Conservation (phyloP, 1,284 basidiomycete species). For the Macrocybe sp. region DNA sequence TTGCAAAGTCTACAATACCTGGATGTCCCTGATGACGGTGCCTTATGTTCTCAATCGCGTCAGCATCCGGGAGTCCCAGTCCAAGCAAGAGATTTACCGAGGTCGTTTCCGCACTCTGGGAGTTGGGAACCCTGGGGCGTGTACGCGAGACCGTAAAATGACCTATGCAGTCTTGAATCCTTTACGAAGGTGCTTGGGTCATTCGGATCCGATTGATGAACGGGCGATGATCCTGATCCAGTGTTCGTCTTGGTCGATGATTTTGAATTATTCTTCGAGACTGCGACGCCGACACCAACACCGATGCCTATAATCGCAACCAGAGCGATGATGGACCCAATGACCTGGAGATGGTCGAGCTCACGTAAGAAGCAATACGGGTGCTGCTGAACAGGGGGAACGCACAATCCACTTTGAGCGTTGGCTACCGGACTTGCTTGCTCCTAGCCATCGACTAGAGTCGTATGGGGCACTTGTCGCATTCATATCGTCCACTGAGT, state of each 20-base stretch:
- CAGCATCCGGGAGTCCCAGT: not conserved
- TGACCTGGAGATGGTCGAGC: constrained; percentile 31
- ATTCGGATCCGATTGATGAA: constrained; percentile 29
- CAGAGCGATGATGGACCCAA: constrained; percentile 39
- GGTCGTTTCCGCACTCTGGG: constrained; percentile 40
- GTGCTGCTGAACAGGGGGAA: not conserved
- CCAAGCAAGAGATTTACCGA: constrained; percentile 25
- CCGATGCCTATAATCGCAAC: constrained; percentile 42
- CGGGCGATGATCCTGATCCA: not conserved
- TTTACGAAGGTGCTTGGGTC: constrained; percentile 63
- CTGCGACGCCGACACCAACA: constrained; percentile 47
- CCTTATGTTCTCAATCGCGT: constrained; percentile 19
- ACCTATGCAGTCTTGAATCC: constrained; percentile 51
- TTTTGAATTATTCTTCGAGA: constrained; percentile 35
- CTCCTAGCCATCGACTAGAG: constrained; percentile 13
- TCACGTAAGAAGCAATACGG: not conserved
- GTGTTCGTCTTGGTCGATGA: constrained; percentile 3
- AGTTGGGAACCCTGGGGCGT: constrained; percentile 54
- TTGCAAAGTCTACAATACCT: constrained; percentile 23
- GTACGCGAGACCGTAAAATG: constrained; percentile 65
- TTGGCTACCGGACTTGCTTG: constrained; percentile 7
- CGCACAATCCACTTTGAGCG: constrained; percentile 18
- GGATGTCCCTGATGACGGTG: constrained; percentile 41
- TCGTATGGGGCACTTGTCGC: too few species aligned
- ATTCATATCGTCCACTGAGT: constrained; percentile 12